Conservation (phyloP, 352 stramenopile species). For the Phytophthora foliorum region DNA sequence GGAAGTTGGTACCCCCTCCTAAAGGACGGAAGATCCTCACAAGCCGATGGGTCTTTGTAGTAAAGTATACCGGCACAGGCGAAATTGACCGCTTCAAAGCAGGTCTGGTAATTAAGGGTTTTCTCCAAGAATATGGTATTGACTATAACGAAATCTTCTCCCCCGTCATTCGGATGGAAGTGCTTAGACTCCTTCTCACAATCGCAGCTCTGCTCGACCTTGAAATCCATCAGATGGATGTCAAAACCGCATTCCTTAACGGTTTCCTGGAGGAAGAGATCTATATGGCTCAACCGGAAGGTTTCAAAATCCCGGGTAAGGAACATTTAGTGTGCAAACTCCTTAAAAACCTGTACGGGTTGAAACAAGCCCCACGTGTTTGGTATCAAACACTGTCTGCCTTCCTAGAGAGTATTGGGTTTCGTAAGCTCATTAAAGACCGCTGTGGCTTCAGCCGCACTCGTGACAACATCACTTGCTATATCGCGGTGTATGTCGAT, state of each 20-base stretch:
- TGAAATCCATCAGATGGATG: conserved; percentile 41
- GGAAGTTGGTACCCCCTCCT: not conserved
- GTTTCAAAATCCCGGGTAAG: conserved; percentile 17
- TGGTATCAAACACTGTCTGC: conserved; percentile 23
- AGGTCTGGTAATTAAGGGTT: not conserved
- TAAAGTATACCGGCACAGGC: conserved; percentile 1
- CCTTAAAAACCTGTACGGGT: conserved; percentile 19
- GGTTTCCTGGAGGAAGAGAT: conserved; percentile 27
- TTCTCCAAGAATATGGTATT: not conserved
- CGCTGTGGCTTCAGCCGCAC: not conserved
- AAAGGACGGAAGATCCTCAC: not conserved
- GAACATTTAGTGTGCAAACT: conserved; percentile 19
- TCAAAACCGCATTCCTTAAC: conserved; percentile 35
- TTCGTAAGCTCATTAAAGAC: conserved; percentile 9
- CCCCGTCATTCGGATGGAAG: conserved; percentile 6
- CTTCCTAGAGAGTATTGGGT: not conserved
- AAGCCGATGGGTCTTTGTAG: not conserved
- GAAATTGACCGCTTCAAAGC: conserved; percentile 5
- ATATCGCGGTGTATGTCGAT: conserved; percentile 6
- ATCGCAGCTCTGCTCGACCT: conserved; percentile 17
- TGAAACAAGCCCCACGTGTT: conserved; percentile 27
- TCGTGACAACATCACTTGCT: not conserved
- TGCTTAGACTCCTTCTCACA: conserved; percentile 1
- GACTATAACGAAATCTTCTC: conserved; percentile 10
- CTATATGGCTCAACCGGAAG: conserved; percentile 28